Percentiles rank a stretch among this genome's conserved stretches.
Conservation (phyloP, 2,329 filamentous ascomycete genomes). For the Colletotrichum sp. region DNA sequence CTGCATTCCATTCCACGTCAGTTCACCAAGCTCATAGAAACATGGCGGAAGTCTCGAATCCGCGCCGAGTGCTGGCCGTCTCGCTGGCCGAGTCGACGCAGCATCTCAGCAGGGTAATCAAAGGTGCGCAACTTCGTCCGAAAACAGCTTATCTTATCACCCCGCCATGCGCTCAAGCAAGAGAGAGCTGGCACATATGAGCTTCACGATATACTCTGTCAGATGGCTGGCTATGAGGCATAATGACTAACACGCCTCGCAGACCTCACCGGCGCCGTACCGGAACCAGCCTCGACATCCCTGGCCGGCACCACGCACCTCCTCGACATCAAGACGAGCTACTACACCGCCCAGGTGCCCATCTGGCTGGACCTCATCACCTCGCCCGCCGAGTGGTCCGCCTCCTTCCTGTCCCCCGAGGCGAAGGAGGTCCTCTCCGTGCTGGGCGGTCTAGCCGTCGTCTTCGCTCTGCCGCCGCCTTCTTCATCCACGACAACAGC, state of each 20-base stretch:
- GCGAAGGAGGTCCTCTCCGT: slow-evolving; percentile 67
- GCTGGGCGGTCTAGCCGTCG: slow-evolving; percentile 64
- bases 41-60: slow-evolving; percentile 50
- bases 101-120: slow-evolving; percentile 55
- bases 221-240: too few species aligned
- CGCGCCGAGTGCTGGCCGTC: slow-evolving; percentile 64
- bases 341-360: slow-evolving; percentile 66
- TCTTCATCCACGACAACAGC: neutral
- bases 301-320: slow-evolving; percentile 66
- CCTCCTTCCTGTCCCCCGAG: slow-evolving; percentile 63
- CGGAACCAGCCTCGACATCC: slow-evolving; percentile 40
- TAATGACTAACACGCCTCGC: neutral
- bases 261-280: slow-evolving; percentile 60
- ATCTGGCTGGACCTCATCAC: slow-evolving; percentile 71
- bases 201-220: neutral
- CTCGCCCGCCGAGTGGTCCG: slow-evolving; percentile 58
- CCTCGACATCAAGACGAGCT: slow-evolving; percentile 60
- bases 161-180: neutral
- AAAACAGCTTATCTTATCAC: neutral
- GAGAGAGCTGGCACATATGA: neutral
- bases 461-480: slow-evolving; percentile 46
- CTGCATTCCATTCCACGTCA: neutral
- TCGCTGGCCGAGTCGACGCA: slow-evolving; percentile 51
- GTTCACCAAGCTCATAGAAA: neutral
- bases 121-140: slow-evolving; percentile 44